These are phyloP conservation scores for Apiospora malaysiana DNA, from an alignment of 2,329 filamentous ascomycete species.

Conservation along the genomic window DNA sequence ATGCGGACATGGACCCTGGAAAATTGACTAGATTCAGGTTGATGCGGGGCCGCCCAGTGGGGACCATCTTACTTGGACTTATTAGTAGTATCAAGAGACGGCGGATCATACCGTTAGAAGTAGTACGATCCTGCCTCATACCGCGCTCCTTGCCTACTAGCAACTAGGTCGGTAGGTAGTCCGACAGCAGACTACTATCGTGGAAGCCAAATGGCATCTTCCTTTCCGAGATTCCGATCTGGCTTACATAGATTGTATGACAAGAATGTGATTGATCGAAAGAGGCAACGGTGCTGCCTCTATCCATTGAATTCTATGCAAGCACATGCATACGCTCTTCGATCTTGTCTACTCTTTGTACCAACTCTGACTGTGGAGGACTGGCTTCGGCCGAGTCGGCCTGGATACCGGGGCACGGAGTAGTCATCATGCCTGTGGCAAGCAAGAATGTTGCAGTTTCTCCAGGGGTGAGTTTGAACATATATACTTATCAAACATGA, in stretches of 20 bases:
- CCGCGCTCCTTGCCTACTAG: background rate
- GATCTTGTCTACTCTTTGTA: no score
- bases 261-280: no score
- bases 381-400: background rate
- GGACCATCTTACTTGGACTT: background rate
- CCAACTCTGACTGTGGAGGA: background rate
- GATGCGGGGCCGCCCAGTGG: constrained; percentile 1
- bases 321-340: no score
- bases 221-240: background rate
- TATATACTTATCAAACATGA: background rate
- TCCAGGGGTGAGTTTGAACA: background rate
- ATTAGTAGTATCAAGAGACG: background rate
- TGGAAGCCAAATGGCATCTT: background rate
- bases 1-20: constrained; percentile 5
- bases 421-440: background rate
- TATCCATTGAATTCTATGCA: background rate
- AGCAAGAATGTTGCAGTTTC: background rate
- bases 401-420: background rate
- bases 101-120: background rate
- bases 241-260: no score
- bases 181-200: background rate
- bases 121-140: background rate
- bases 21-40: background rate
- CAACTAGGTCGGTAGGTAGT: background rate
- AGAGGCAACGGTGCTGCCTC: background rate